Evolutionary conservation across 176 grass and related monocot genomes (phyloP).

Genomic region (Aegilops bicornis): DNA sequence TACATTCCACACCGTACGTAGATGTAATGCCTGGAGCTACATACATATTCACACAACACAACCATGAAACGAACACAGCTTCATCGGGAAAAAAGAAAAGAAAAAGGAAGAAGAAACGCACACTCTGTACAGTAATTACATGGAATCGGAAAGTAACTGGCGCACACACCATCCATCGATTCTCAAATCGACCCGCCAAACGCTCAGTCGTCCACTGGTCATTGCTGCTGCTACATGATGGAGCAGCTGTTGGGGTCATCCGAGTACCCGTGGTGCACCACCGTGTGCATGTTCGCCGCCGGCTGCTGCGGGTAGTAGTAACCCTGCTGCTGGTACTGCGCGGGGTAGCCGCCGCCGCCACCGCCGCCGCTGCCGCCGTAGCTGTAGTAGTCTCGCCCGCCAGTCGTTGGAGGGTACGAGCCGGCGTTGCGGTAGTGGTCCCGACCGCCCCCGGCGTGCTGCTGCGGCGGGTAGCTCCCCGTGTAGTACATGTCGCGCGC

Average conservation of each 20-base stretch:
- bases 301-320: neutral
- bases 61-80: neutral
- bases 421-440: slow-evolving; percentile 29
- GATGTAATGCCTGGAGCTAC: neutral
- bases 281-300: slow-evolving; percentile 32
- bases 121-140: neutral
- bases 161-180: neutral
- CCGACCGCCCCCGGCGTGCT: neutral
- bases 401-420: slow-evolving; percentile 4
- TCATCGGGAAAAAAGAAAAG: no score
- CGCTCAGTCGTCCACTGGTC: neutral
- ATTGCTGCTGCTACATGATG: slow-evolving; percentile 33
- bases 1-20: neutral
- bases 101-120: no score
- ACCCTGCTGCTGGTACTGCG: slow-evolving; percentile 34
- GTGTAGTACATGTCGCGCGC: slow-evolving; percentile 17
- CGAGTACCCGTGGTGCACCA: slow-evolving; percentile 45
- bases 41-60: neutral
- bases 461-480: slow-evolving; percentile 2
- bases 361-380: neutral
- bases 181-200: neutral
- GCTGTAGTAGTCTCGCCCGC: slow-evolving; percentile 11
- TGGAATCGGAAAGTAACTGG: neutral
- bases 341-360: neutral
- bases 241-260: slow-evolving; percentile 40